Evolutionary conservation across 2,329 filamentous ascomycete genomes (phyloP).

Genomic region (Fusarium mundagurra): DNA sequence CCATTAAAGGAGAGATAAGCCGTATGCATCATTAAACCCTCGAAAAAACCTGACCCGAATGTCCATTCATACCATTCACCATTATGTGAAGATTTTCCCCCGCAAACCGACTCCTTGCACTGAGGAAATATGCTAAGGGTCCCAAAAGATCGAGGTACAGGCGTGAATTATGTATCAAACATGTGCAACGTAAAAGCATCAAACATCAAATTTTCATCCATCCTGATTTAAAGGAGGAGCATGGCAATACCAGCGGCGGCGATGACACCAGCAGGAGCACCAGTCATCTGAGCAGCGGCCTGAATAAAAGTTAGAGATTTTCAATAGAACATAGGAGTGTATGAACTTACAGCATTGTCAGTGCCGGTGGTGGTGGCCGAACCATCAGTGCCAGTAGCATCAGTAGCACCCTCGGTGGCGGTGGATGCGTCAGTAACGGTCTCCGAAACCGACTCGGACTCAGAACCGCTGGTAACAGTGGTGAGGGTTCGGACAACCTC

Average conservation of each 20-base stretch:
- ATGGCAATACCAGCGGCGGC: conserved; percentile 61
- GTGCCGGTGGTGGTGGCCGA: conserved; percentile 29
- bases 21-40: conserved; percentile 49
- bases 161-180: conserved; percentile 56
- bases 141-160: conserved; percentile 46
- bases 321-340: neutral
- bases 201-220: conserved; percentile 30
- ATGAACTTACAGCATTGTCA: conserved; percentile 46
- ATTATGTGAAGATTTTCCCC: conserved; percentile 42
- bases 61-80: conserved; percentile 43
- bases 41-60: conserved; percentile 44
- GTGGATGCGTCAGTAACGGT: conserved; percentile 36
- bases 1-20: conserved; percentile 50
- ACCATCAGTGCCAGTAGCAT: conserved; percentile 28
- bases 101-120: conserved; percentile 33
- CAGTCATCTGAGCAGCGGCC: conserved; percentile 53
- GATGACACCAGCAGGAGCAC: conserved; percentile 57
- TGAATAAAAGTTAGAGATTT: conserved; percentile 24
- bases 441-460: conserved; percentile 24
- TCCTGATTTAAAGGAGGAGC: conserved; percentile 56
- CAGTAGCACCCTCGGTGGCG: conserved; percentile 16
- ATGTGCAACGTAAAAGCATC: conserved; percentile 50
- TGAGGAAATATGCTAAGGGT: conserved; percentile 40
- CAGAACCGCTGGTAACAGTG: conserved; percentile 26
- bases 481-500: conserved; percentile 33